Evolutionary conservation across 2,329 filamentous ascomycete genomes (phyloP), one percentile per base, ranked within the genome.

Genomic region (Phaeophleospora eucalypticola): DNA sequence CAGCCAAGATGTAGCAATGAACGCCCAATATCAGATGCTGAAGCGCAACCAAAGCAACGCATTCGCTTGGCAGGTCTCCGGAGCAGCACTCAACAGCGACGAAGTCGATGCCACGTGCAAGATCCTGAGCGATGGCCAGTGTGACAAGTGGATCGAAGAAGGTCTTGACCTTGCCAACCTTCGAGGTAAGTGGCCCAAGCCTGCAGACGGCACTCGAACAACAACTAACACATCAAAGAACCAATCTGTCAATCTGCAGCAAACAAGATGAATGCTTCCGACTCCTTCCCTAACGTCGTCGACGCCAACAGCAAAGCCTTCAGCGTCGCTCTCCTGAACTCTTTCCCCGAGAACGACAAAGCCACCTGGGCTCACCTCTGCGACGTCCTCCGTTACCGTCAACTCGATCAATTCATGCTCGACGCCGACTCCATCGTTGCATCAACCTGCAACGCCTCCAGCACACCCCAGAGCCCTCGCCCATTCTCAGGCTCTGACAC

Each of bases 31-130:
- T 33, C 41, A 46, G 33, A n/a, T 35, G 4, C 37, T 48, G 33
- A 49, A 49, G 37, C 46, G 43, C 24, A 60, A 60, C 41, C 50
- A 58, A 17, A 63, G 61, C 17, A 51, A 41, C 9, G 35, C 59
- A 38, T 56, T 64, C 42, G 61, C 60, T 24, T 64, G 59, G 52
- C 60, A 62, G 38, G 41, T 65, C 29, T 54, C 58, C 10, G 62
- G 60, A 29, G 48, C 56, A 9, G 52, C 57, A 12, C 36, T 52
- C 40, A 39, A 43, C 37, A 18, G 47, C 40, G 34, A 58, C 35
- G 48, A 57, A 33, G 50, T 60, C 29, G 53, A 54, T 16, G 18
- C 38, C 8, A 52, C 50, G 29, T 62, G 60, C 43, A 46, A 49
- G 37, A 41, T 56, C 36, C 55, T 58, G 36, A 38, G 43, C 45